These are phyloP conservation scores for Anisodus tanguticus DNA, from an alignment of 257 asterid species.

Conservation along the genomic window DNA sequence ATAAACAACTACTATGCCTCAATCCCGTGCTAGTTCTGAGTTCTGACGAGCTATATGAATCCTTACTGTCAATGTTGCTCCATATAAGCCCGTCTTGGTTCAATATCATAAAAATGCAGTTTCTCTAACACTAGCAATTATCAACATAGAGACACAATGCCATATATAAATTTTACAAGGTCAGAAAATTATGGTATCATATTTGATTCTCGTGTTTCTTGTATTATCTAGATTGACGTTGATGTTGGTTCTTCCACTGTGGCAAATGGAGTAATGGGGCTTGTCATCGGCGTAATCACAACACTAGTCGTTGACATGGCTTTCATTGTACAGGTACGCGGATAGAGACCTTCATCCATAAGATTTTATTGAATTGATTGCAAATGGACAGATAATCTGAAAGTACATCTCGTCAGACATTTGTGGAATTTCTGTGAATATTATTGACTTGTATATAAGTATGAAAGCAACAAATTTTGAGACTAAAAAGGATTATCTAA, in stretches of 20 bases:
- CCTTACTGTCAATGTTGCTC: not conserved
- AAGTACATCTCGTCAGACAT: no score
- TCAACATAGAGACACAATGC: not conserved
- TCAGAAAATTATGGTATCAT: not conserved
- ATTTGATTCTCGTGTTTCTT: constrained; percentile 11
- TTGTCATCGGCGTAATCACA: constrained; percentile 89
- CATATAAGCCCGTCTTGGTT: not conserved
- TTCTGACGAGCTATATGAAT: not conserved
- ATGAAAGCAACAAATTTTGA: no score
- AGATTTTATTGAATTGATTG: not conserved
- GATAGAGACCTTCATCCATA: constrained; percentile 17
- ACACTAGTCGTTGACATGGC: constrained; percentile 98
- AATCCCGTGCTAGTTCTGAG: not conserved
- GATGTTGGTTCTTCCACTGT: constrained; percentile 98
- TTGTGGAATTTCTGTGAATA: no score
- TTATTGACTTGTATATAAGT: no score
- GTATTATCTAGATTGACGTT: constrained; percentile 74
- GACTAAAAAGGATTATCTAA: no score
- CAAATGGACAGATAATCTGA: no score
- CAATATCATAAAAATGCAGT: not conserved
- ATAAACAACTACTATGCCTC: not conserved
- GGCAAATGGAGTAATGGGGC: constrained; percentile 98
- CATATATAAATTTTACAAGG: not conserved
- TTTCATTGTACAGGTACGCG: constrained; percentile 89
- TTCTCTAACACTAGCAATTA: not conserved